phyloP scores from a whole-genome alignment of 2,329 filamentous ascomycete species.

The Tolypocladium tropicale region DNA sequence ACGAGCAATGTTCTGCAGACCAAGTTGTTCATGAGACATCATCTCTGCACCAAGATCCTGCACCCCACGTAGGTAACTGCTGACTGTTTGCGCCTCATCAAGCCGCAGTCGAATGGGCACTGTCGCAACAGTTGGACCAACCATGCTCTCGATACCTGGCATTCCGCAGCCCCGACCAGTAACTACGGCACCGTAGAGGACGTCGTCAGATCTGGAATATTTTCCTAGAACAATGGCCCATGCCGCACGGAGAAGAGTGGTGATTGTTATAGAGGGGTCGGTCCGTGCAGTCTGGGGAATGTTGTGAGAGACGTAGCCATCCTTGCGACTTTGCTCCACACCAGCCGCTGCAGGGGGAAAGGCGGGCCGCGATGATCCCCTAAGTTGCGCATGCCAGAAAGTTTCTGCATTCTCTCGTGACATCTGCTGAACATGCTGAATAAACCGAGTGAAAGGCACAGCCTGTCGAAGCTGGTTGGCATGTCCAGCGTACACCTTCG shows the following conservation, averaged over 20 bases:
- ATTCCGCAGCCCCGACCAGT: background rate
- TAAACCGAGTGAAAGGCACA: background rate
- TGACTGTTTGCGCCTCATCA: background rate
- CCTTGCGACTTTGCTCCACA: background rate
- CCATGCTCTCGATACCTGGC: background rate
- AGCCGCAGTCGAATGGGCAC: background rate
- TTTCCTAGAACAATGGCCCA: constrained; percentile 26
- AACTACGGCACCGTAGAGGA: background rate
- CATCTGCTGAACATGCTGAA: background rate
- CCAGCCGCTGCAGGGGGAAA: background rate
- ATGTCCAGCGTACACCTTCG: background rate
- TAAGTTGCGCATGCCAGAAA: background rate
- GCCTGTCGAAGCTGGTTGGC: background rate
- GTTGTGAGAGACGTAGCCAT: background rate
- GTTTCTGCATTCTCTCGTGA: background rate
- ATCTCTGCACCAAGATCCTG: background rate
- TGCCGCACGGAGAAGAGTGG: constrained; percentile 28
- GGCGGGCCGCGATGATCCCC: background rate
- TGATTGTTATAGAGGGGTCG: constrained; percentile 6
- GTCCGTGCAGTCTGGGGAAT: background rate
- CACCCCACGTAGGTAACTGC: background rate
- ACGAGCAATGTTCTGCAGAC: background rate
- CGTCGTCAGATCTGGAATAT: background rate
- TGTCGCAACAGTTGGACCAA: background rate
- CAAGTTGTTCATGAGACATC: background rate